Evolutionary conservation across 768 basidiomycete genomes (phyloP), one percentile per base, ranked within the genome.

Genomic region (Royoungia palumana): DNA sequence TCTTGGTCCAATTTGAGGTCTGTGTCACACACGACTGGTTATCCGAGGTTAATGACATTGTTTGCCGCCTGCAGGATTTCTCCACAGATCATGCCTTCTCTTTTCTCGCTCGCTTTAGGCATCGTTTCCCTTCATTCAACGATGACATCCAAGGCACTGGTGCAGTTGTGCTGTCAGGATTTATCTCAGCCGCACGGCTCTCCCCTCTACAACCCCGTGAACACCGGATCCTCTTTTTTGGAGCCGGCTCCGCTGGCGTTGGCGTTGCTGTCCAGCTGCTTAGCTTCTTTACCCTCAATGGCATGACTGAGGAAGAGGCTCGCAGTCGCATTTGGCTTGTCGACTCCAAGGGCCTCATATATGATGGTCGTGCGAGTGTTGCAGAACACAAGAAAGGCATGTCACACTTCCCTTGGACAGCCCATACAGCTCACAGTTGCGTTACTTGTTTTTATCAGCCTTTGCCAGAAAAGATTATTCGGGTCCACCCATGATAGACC

Each of bases 121-220:
- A 83, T 53, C 75, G 82, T 45, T 92, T 89, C 63, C 83, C 83
- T 20, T 72, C 88, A 28, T 92, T 93, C 75, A 93, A 93, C 63
- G 92, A 95, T 56, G 91, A 94, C 62, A 91, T 94, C 55, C 90
- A 93, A 63, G 85, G 82, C 35, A 97, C 94, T 2, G 94, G 93
- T 17, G 89, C 90, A 25, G 93, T 95, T 57, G 87, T 95, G 34
- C 82, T 97, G 44, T 85, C 85, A 44, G 94, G 94, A 5, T 86
- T 95, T 72, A 65, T 94, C 59, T 92, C 91, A 58, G 94, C 94
- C 34, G 89, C 90, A 20, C 83, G 81, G 53, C 74, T 92, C 32
- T 78, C 88, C 1, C 82, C 83, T 17, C 69, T 71, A 8, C 77
- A 87, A 8, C 71, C 92, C 35, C 71, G 73, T 28, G 79, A 83